Conservation (phyloP, 176 grass and related monocot species). For the Lolium rigidum region DNA sequence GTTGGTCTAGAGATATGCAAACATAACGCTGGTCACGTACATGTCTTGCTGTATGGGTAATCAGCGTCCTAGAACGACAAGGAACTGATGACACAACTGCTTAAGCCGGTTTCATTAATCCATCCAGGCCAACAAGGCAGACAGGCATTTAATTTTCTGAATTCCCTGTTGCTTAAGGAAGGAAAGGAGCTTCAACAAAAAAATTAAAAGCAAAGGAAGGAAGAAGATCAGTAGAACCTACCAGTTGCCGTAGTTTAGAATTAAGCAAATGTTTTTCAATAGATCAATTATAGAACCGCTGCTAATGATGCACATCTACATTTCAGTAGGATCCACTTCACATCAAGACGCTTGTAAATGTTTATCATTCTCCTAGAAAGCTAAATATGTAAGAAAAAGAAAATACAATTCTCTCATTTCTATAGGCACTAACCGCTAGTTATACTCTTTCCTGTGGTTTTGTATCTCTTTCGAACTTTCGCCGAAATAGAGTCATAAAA, state of each 20-base stretch:
- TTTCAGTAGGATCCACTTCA: not conserved
- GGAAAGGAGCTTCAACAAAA: no score
- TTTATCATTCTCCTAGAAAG: not conserved
- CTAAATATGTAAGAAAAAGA: not conserved
- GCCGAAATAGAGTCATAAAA: not conserved
- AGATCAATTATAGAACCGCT: not conserved
- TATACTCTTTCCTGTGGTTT: not conserved
- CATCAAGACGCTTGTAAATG: conserved; percentile 9
- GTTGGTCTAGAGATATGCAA: not conserved
- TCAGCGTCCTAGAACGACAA: no score
- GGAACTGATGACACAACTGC: no score
- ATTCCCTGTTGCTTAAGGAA: not conserved
- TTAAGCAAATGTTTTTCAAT: not conserved
- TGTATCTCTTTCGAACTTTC: not conserved
- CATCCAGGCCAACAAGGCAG: not conserved
- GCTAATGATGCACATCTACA: not conserved
- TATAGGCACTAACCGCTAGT: conserved; percentile 1
- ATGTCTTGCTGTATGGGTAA: not conserved
- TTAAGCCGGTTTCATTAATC: no score
- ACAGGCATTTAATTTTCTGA: not conserved
- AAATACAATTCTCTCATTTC: not conserved
- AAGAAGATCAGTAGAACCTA: not conserved
- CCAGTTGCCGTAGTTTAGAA: not conserved
- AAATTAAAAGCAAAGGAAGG: no score
- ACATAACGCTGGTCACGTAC: not conserved